A percentile compares a stretch with the other conserved stretches of the same genome.
Conservation (phyloP, 306 rosid species). For the Cicer judaicum region DNA sequence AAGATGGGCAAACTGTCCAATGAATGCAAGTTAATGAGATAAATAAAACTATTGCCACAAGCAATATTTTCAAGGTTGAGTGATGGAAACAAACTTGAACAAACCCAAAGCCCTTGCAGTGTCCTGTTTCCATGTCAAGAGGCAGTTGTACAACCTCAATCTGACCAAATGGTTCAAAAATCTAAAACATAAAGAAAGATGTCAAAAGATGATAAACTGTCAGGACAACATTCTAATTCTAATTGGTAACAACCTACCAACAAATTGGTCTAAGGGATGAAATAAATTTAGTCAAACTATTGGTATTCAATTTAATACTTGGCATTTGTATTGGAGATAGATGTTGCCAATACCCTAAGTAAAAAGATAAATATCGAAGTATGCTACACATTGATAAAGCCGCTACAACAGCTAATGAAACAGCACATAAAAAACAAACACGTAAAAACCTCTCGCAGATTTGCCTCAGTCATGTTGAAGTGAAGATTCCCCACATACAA, state of each 20-base stretch:
- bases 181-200: constrained; percentile 52
- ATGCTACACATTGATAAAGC: constrained; percentile 1
- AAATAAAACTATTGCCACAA: constrained; percentile 21
- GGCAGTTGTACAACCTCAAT: constrained; percentile 97
- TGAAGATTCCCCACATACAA: constrained; percentile 96
- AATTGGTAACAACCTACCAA: not conserved
- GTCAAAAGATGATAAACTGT: constrained; percentile 31
- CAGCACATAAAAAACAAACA: constrained; percentile 5
- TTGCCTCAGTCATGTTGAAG: constrained; percentile 97
- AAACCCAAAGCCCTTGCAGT: constrained; percentile 99
- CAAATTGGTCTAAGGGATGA: constrained; percentile 14
- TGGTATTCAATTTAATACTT: constrained; percentile 13
- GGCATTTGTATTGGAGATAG: not conserved
- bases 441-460: constrained; percentile 83
- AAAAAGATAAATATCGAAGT: not conserved
- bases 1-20: constrained; percentile 87
- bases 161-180: constrained; percentile 97
- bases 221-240: constrained; percentile 29
- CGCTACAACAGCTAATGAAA: constrained; percentile 24
- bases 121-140: constrained; percentile 93
- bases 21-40: constrained; percentile 25
- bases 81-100: constrained; percentile 74
- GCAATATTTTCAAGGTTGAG: constrained; percentile 27
- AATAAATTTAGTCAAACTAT: constrained; percentile 22
- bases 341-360: not conserved